These are phyloP conservation scores for Melampsora larici-populina DNA, from an alignment of 1,284 basidiomycete species.

Conservation along the genomic window DNA sequence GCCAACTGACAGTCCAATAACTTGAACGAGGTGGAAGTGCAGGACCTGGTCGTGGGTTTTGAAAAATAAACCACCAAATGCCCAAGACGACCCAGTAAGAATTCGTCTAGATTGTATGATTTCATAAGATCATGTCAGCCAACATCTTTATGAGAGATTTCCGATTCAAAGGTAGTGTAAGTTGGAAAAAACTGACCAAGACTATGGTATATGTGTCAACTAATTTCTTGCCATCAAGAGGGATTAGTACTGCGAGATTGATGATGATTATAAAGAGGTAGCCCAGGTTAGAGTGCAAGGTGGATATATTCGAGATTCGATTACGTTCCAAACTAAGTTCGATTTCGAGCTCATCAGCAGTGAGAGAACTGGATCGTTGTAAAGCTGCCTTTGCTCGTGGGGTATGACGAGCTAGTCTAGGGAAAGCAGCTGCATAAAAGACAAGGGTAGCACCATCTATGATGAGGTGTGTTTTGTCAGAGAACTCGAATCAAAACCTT, in stretches of 20 bases:
- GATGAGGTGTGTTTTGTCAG: background rate
- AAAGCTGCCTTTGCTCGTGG: no score
- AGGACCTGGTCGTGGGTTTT: conserved; percentile 28
- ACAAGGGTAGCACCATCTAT: conserved; percentile 43
- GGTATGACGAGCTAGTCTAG: no score
- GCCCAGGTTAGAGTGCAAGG: no score
- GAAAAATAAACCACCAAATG: conserved; percentile 43
- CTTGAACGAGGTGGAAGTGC: no score
- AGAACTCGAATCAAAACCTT: no score
- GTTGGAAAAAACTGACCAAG: conserved; percentile 15
- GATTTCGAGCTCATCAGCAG: no score
- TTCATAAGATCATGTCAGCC: background rate
- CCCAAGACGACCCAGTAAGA: conserved; percentile 36
- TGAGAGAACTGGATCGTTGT: no score
- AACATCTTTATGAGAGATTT: background rate
- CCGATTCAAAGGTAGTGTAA: background rate
- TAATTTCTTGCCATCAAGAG: conserved; percentile 19
- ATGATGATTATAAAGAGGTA: conserved; percentile 15
- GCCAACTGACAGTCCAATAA: conserved; percentile 33
- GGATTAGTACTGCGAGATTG: conserved; percentile 31
- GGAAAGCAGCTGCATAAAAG: no score
- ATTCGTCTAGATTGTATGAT: conserved; percentile 15
- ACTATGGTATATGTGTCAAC: conserved; percentile 41
- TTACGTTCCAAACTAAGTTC: no score
- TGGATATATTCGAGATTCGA: no score